A percentile compares a stretch with the other conserved stretches of the same genome.
Conservation (phyloP, 2,329 filamentous ascomycete species). For the Chalara sp. region DNA sequence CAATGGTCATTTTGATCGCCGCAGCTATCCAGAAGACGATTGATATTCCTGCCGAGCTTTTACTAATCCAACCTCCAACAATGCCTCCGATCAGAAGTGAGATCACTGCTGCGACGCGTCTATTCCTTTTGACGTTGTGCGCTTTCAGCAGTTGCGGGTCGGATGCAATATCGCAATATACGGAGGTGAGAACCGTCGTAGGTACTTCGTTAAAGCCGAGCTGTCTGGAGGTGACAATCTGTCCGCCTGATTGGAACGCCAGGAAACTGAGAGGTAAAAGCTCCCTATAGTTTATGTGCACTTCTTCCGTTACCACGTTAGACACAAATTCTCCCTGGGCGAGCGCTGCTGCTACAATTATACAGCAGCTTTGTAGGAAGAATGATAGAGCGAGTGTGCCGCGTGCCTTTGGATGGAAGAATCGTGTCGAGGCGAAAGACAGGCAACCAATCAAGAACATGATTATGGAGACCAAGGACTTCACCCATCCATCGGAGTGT, state of each 20-base stretch:
- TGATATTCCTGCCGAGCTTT: constrained; percentile 41
- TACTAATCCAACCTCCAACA: constrained; percentile 46
- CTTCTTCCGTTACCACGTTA: constrained; percentile 34
- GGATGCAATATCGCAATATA: constrained; percentile 75
- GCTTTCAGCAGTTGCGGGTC: constrained; percentile 45
- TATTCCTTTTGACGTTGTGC: constrained; percentile 45
- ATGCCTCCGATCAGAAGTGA: constrained; percentile 47
- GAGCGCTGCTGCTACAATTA: constrained; percentile 46
- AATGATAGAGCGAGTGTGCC: constrained; percentile 42
- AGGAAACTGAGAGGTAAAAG: constrained; percentile 41
- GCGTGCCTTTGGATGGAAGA: constrained; percentile 32
- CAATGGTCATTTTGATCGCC: constrained; percentile 47
- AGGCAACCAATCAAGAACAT: constrained; percentile 48
- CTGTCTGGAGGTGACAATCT: constrained; percentile 67
- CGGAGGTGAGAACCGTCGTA: constrained; percentile 73
- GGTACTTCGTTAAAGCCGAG: constrained; percentile 65
- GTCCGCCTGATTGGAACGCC: constrained; percentile 69
- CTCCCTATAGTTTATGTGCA: constrained; percentile 32
- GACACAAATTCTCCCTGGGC: constrained; percentile 30
- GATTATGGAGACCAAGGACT: constrained; percentile 44
- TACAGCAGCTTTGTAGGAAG: constrained; percentile 41
- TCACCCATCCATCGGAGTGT: constrained; percentile 46
- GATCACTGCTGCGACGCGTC: constrained; percentile 41
- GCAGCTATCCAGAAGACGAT: constrained; percentile 40
- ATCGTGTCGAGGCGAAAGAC: constrained; percentile 32